Conservation (phyloP, 2,329 filamentous ascomycete species). For the Botryosphaeria agaves region DNA sequence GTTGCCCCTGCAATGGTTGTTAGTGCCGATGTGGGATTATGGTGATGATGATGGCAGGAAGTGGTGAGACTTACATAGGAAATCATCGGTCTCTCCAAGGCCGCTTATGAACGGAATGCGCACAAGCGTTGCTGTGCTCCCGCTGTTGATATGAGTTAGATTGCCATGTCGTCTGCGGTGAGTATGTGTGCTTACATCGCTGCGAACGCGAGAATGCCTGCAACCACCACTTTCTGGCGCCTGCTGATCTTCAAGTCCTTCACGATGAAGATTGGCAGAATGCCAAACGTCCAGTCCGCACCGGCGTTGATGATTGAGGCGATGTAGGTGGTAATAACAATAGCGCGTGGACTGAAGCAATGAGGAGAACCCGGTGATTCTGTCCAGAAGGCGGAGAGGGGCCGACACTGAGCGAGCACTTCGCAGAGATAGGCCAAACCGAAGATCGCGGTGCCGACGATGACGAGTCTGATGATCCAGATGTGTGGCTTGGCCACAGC, state of each 20-base stretch:
- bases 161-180: no score
- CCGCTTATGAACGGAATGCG: constrained; percentile 25
- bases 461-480: constrained; percentile 28
- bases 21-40: background rate
- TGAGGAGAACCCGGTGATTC: constrained; percentile 18
- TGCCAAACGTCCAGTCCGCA: constrained; percentile 23
- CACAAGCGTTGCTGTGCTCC: constrained; percentile 33
- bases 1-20: background rate
- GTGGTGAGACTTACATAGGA: constrained; percentile 20
- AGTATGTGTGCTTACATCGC: constrained; percentile 14
- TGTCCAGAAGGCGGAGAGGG: constrained; percentile 34
- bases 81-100: constrained; percentile 22
- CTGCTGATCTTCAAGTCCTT: constrained; percentile 22
- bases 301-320: constrained; percentile 19
- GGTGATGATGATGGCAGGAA: background rate
- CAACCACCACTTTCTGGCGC: constrained; percentile 19
- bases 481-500: constrained; percentile 27
- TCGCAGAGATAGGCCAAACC: constrained; percentile 33
- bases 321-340: constrained; percentile 23
- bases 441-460: constrained; percentile 26
- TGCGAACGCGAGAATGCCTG: constrained; percentile 22
- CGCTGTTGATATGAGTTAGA: no score
- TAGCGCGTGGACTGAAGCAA: constrained; percentile 25
- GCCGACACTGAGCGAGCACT: constrained; percentile 35
- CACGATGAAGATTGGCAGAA: constrained; percentile 23